These are phyloP conservation scores for Aspergillus sclerotialis DNA, from an alignment of 2,329 filamentous ascomycete genomes.

Conservation along the genomic window DNA sequence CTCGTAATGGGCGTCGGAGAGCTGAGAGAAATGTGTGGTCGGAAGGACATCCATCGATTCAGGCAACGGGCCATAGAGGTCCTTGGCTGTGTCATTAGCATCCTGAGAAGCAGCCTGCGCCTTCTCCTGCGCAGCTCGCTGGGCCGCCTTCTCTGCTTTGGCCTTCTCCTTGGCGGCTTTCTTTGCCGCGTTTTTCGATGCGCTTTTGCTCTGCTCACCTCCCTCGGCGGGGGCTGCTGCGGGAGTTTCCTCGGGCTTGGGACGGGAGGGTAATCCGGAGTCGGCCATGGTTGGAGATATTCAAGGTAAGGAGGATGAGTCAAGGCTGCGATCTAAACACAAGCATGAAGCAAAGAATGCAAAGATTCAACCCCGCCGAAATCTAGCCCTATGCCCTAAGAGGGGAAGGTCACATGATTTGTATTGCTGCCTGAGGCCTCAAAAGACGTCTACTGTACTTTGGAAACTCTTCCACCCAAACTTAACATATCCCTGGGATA, in stretches of 20 bases:
- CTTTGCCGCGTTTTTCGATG: constrained; percentile 73
- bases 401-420: constrained; percentile 19
- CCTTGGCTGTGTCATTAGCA: constrained; percentile 54
- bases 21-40: constrained; percentile 51
- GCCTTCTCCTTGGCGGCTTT: constrained; percentile 88
- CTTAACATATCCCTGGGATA: too few species aligned
- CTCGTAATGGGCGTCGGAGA: constrained; percentile 56
- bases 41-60: constrained; percentile 53
- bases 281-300: constrained; percentile 27
- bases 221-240: constrained; percentile 29
- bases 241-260: constrained; percentile 31
- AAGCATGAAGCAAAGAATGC: constrained; percentile 5
- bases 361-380: constrained; percentile 27
- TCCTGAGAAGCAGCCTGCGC: constrained; percentile 59
- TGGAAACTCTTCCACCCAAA: too few species aligned
- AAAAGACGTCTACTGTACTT: neutral
- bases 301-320: constrained; percentile 2
- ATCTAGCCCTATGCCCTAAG: constrained; percentile 28
- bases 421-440: constrained; percentile 5
- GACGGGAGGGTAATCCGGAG: constrained; percentile 32
- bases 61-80: constrained; percentile 70
- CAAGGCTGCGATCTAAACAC: constrained; percentile 2
- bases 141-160: constrained; percentile 70
- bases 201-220: constrained; percentile 20
- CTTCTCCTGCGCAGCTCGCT: constrained; percentile 66